phyloP scores from a whole-genome alignment of 108 stramenopile genomes.

The Pseudonitzschia multiseries region DNA sequence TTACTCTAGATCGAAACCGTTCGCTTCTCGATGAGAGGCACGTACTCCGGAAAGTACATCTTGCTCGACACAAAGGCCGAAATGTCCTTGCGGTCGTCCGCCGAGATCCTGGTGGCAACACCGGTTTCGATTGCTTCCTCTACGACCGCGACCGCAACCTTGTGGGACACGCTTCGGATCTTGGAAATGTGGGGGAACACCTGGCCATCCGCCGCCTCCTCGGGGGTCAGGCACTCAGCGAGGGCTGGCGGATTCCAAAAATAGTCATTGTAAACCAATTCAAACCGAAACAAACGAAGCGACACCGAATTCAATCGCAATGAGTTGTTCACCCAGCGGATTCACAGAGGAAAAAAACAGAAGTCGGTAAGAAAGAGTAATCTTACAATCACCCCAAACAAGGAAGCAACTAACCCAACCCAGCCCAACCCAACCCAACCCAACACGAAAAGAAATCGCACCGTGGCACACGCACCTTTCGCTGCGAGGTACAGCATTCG shows the following conservation, averaged over 20 bases:
- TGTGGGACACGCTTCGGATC: constrained; percentile 87
- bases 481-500: constrained; percentile 90
- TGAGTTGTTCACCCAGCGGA: no score
- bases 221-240: constrained; percentile 75
- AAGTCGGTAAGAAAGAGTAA: background rate
- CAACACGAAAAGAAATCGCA: background rate
- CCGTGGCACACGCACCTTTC: constrained; percentile 27
- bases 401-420: no score
- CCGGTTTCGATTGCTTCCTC: constrained; percentile 81
- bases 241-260: constrained; percentile 38
- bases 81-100: constrained; percentile 59
- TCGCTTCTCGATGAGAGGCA: constrained; percentile 81
- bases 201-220: constrained; percentile 78
- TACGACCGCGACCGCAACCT: constrained; percentile 87
- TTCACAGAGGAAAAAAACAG: background rate
- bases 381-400: no score
- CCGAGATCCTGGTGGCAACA: constrained; percentile 57
- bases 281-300: no score
- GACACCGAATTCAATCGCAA: background rate
- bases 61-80: constrained; percentile 66
- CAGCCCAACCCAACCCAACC: no score
- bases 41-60: constrained; percentile 89
- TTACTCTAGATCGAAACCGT: constrained; percentile 36
- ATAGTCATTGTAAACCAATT: background rate
- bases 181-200: constrained; percentile 84